Percentiles rank a stretch among this genome's conserved stretches.
These are phyloP conservation scores for Fragaria iinumae DNA, from an alignment of 306 rosid genomes.

Conservation along the genomic window DNA sequence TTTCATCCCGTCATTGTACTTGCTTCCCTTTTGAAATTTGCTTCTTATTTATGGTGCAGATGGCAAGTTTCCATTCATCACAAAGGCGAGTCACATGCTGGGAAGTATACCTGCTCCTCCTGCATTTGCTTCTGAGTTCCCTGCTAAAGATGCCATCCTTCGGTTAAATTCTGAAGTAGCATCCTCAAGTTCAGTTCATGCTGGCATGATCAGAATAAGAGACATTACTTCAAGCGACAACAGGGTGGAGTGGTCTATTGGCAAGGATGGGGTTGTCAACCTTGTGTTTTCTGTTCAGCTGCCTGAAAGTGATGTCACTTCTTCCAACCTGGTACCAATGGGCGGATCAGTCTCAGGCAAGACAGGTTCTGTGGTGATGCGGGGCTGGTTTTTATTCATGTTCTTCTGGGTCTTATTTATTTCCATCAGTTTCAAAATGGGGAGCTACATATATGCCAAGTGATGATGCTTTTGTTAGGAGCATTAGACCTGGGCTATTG, in stretches of 20 bases:
- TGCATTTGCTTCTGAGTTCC: conserved; percentile 73
- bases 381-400: conserved; percentile 62
- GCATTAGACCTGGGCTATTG: conserved; percentile 1
- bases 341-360: conserved; percentile 47
- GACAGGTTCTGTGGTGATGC: conserved; percentile 52
- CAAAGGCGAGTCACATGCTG: conserved; percentile 53
- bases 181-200: conserved; percentile 66
- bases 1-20: neutral
- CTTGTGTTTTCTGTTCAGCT: conserved; percentile 40
- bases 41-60: conserved; percentile 36
- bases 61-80: conserved; percentile 41
- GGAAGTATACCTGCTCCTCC: conserved; percentile 79
- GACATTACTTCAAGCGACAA: conserved; percentile 45
- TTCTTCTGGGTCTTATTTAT: conserved; percentile 66
- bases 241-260: conserved; percentile 48
- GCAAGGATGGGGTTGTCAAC: conserved; percentile 61
- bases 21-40: neutral
- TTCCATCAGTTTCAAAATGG: conserved; percentile 64
- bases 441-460: conserved; percentile 54
- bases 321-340: conserved; percentile 40
- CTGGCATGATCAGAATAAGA: conserved; percentile 81
- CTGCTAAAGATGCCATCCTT: conserved; percentile 55
- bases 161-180: conserved; percentile 48
- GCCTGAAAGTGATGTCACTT: conserved; percentile 27
- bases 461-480: conserved; percentile 28